Evolutionary conservation across 1,284 basidiomycete species (phyloP).

Genomic region (Hypsizygus ulmarius): DNA sequence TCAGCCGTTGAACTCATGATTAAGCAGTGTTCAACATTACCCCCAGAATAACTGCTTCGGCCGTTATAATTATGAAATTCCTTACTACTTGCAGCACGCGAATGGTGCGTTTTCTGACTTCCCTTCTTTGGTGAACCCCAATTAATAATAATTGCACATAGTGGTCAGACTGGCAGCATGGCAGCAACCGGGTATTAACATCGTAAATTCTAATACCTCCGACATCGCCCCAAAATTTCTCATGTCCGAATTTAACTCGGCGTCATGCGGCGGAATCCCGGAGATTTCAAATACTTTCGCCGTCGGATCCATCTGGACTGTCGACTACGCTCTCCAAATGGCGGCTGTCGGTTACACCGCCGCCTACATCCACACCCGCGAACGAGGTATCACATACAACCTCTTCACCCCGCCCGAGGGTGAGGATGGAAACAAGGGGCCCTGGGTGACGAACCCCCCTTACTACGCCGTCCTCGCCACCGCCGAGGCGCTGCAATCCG

Average conservation of each 20-base stretch:
- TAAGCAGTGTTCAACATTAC: constrained; percentile 36
- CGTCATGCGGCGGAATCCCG: constrained; percentile 59
- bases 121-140: background rate
- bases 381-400: constrained; percentile 50
- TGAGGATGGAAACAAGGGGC: constrained; percentile 32
- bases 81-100: constrained; percentile 37
- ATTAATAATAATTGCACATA: constrained; percentile 14
- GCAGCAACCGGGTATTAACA: constrained; percentile 40
- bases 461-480: constrained; percentile 60
- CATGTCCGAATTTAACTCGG: constrained; percentile 67
- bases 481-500: constrained; percentile 49
- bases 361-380: constrained; percentile 51
- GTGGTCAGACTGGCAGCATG: constrained; percentile 41
- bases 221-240: constrained; percentile 38
- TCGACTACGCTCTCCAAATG: constrained; percentile 52
- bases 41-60: constrained; percentile 36
- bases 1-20: background rate
- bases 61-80: constrained; percentile 26
- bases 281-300: constrained; percentile 59
- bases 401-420: constrained; percentile 44
- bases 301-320: constrained; percentile 56
- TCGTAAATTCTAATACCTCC: constrained; percentile 24
- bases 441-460: constrained; percentile 50
- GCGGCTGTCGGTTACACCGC: constrained; percentile 46
- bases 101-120: constrained; percentile 30